A percentile compares a stretch with the other conserved stretches of the same genome.
These are phyloP conservation scores for Tubosaeta sp. DNA, from an alignment of 768 basidiomycete species.

Conservation along the genomic window DNA sequence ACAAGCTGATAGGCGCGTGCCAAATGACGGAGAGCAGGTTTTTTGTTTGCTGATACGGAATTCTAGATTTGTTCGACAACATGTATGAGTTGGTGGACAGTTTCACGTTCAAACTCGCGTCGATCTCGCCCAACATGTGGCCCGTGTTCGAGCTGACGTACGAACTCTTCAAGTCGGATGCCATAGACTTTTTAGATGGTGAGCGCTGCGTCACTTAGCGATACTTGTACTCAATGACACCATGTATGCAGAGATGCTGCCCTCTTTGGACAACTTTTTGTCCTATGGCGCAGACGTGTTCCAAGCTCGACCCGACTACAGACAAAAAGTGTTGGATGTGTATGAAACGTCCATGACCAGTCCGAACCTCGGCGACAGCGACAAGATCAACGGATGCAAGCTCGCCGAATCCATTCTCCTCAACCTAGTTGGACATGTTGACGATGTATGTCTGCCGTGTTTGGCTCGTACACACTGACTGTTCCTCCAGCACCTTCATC, in stretches of 20 bases:
- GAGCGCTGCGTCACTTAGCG: slow-evolving; percentile 4
- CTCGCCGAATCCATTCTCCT: slow-evolving; percentile 79
- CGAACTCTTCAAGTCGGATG: slow-evolving; percentile 75
- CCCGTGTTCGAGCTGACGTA: slow-evolving; percentile 81
- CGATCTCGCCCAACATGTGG: slow-evolving; percentile 83
- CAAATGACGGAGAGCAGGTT: not conserved
- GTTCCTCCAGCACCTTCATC: slow-evolving; percentile 50
- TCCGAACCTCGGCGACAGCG: slow-evolving; percentile 75
- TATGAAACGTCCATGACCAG: slow-evolving; percentile 71
- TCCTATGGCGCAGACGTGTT: slow-evolving; percentile 78
- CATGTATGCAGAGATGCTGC: slow-evolving; percentile 66
- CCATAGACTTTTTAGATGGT: slow-evolving; percentile 86
- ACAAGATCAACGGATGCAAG: slow-evolving; percentile 80
- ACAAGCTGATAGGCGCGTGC: slow-evolving; percentile 65
- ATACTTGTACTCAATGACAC: not conserved
- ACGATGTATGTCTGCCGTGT: slow-evolving; percentile 55
- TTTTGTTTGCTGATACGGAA: not conserved
- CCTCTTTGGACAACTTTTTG: slow-evolving; percentile 83
- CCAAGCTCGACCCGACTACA: slow-evolving; percentile 69
- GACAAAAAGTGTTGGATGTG: slow-evolving; percentile 77
- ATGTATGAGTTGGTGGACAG: slow-evolving; percentile 83
- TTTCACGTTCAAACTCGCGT: slow-evolving; percentile 74
- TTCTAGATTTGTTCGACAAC: slow-evolving; percentile 76
- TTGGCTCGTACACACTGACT: slow-evolving; percentile 1
- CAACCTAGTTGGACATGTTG: slow-evolving; percentile 70